Evolutionary conservation across 2,329 filamentous ascomycete genomes (phyloP).

Genomic region (Xylariaceae sp.): DNA sequence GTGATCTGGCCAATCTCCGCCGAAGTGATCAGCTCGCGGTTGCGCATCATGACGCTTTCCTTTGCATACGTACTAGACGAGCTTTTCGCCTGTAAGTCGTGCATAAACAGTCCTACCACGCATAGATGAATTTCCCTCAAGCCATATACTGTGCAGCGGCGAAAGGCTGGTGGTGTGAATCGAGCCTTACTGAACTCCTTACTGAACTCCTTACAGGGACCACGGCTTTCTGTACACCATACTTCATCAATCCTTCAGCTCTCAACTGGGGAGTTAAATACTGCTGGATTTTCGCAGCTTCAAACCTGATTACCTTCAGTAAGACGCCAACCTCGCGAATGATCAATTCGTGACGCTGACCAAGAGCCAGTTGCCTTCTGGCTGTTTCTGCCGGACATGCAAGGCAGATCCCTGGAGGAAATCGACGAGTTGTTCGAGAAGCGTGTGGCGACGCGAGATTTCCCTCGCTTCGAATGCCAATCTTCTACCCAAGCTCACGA

Average conservation of each 20-base stretch:
- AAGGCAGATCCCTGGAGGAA: constrained; percentile 20
- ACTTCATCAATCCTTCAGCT: constrained; percentile 35
- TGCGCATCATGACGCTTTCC: constrained; percentile 23
- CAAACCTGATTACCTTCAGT: constrained; percentile 18
- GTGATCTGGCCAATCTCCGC: constrained; percentile 30
- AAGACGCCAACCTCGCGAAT: not conserved
- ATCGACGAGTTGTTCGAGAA: constrained; percentile 19
- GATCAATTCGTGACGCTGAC: constrained; percentile 2
- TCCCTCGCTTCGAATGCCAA: constrained; percentile 13
- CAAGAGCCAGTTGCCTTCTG: constrained; percentile 10
- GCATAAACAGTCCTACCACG: not conserved
- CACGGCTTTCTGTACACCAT: constrained; percentile 36
- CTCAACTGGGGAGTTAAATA: constrained; percentile 38
- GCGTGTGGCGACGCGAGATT: constrained; percentile 13
- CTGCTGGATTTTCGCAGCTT: constrained; percentile 34
- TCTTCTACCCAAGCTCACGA: constrained; percentile 11
- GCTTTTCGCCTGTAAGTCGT: constrained; percentile 24
- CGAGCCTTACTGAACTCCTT: not conserved
- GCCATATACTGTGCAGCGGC: no score
- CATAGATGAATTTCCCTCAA: no score
- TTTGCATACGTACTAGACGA: constrained; percentile 18
- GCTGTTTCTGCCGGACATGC: constrained; percentile 20
- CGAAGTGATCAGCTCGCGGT: constrained; percentile 29
- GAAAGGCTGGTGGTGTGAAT: not conserved
- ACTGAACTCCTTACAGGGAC: constrained; percentile 23